Percentiles rank a stretch among this genome's conserved stretches.
These are phyloP conservation scores for Miamiensis avidus DNA, from an alignment of 169 alveolate species.

Conservation along the genomic window DNA sequence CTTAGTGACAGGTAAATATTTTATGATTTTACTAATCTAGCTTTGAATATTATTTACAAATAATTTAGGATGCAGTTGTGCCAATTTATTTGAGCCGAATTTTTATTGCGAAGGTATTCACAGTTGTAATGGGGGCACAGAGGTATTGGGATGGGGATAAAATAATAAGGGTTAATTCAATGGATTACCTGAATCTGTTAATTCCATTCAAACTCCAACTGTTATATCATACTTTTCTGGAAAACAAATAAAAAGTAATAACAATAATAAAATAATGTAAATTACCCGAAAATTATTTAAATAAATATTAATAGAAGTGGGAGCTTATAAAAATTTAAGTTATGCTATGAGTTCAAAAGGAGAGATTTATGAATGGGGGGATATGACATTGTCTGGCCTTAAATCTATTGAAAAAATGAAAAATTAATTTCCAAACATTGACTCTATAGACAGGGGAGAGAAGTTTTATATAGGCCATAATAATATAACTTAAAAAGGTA, in stretches of 20 bases:
- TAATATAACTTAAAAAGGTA: not conserved
- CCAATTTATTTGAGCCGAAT: not conserved
- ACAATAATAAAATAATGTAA: no score
- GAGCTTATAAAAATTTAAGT: not conserved
- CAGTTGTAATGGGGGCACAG: not conserved
- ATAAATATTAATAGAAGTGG: not conserved
- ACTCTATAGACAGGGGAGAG: not conserved
- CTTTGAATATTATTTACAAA: no score
- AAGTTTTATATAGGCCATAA: not conserved
- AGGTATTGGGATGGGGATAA: not conserved
- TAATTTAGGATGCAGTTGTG: not conserved
- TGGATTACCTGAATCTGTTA: not conserved
- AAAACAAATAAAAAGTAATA: not conserved
- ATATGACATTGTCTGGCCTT: not conserved
- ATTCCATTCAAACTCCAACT: not conserved
- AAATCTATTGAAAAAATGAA: no score
- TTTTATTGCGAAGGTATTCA: not conserved
- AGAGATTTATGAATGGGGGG: not conserved
- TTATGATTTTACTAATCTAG: not conserved
- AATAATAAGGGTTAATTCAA: not conserved
- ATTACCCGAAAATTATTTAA: not conserved
- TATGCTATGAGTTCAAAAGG: not conserved
- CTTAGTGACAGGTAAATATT: not conserved
- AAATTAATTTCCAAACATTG: not conserved
- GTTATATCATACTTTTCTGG: not conserved